Evolutionary conservation across 1,284 basidiomycete species (phyloP).

Genomic region (Apiotrichum gracile): DNA sequence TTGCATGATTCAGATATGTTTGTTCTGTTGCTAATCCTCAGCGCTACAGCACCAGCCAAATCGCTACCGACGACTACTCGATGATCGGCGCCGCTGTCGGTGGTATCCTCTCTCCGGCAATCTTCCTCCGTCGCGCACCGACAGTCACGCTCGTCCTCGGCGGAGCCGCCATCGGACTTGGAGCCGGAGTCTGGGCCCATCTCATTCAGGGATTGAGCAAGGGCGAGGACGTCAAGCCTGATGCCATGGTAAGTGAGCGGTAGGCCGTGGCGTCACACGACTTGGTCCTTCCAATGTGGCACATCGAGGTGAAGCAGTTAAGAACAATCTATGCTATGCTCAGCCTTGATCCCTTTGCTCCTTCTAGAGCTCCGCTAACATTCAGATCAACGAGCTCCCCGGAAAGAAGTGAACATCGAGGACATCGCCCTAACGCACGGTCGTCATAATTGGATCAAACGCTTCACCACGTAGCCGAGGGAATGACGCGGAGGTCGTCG

Average conservation of each 20-base stretch:
- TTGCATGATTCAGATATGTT: not conserved
- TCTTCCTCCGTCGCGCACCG: constrained; percentile 40
- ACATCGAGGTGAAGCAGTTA: no score
- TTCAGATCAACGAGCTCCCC: constrained; percentile 1
- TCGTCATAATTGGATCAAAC: no score
- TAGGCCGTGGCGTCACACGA: no score
- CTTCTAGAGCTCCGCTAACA: not conserved
- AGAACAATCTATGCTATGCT: no score
- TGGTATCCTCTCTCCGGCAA: constrained; percentile 35
- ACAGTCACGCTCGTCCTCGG: constrained; percentile 32
- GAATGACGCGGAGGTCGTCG: no score
- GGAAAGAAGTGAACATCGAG: constrained; percentile 2
- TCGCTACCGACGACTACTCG: constrained; percentile 43
- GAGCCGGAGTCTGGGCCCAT: constrained; percentile 36
- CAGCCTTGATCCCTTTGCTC: not conserved
- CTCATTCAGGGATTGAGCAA: constrained; percentile 26
- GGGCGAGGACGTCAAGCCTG: constrained; percentile 33
- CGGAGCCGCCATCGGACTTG: constrained; percentile 41
- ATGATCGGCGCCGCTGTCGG: constrained; percentile 41
- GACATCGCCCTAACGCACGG: no score
- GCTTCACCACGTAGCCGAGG: no score
- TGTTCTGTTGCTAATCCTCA: no score
- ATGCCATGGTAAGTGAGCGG: constrained; percentile 35
- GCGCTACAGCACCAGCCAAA: constrained; percentile 29
- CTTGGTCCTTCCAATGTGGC: no score